Evolutionary conservation across 129 eudicot species (phyloP).

Genomic region (Artemisia tridentata): DNA sequence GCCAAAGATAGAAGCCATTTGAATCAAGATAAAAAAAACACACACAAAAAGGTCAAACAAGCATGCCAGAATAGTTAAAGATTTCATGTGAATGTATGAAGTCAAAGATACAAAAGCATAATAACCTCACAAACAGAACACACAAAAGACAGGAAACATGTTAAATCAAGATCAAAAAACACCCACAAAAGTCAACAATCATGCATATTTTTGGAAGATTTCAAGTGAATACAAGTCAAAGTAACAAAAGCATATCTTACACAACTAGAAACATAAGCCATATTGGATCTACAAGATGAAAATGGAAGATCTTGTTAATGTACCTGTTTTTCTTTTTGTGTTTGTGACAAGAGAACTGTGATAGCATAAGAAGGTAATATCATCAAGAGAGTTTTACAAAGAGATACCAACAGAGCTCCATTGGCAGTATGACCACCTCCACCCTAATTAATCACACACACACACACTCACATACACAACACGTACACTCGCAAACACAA

Average conservation of each 20-base stretch:
- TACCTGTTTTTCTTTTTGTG: constrained; percentile 11
- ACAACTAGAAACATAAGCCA: background rate
- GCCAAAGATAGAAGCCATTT: constrained; percentile 7
- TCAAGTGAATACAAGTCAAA: constrained; percentile 6
- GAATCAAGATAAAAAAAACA: constrained; percentile 22
- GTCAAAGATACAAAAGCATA: constrained; percentile 10
- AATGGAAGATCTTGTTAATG: background rate
- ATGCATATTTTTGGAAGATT: constrained; percentile 6
- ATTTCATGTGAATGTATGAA: constrained; percentile 9
- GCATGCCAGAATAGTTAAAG: constrained; percentile 10
- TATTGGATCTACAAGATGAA: background rate
- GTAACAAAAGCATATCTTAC: background rate
- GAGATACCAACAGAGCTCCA: constrained; percentile 82
- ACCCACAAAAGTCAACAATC: constrained; percentile 12
- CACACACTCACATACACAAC: background rate
- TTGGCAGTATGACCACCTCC: constrained; percentile 99
- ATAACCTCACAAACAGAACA: background rate
- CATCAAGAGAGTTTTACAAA: constrained; percentile 68
- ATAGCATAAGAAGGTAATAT: background rate
- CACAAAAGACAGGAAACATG: background rate
- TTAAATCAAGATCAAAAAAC: constrained; percentile 10
- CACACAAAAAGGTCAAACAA: constrained; percentile 28
- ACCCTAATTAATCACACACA: background rate
- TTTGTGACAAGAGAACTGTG: background rate
- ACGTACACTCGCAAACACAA: background rate